Evolutionary conservation across 805 yeast species (phyloP).

Genomic region (Zygosaccharomyces bailii): DNA sequence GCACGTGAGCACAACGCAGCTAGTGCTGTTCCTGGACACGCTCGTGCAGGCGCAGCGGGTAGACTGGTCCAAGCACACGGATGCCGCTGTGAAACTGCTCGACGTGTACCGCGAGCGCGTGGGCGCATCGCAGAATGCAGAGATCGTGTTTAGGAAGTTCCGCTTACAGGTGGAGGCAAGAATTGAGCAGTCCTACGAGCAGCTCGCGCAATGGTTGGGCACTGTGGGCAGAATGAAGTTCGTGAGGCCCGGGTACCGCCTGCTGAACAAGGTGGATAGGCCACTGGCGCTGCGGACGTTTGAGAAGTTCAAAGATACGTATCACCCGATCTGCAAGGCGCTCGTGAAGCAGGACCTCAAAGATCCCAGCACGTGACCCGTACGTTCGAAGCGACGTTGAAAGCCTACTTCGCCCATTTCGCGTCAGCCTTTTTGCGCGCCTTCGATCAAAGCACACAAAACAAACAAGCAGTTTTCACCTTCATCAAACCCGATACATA

Average conservation of each 20-base stretch:
- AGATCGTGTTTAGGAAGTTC: slow-evolving; percentile 76
- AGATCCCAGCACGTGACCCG: slow-evolving; percentile 20
- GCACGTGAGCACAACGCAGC: slow-evolving; percentile 67
- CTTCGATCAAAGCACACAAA: background rate
- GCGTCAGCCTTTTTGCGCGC: slow-evolving; percentile 10
- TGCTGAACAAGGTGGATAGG: slow-evolving; percentile 61
- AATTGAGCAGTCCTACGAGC: slow-evolving; percentile 43
- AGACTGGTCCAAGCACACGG: slow-evolving; percentile 36
- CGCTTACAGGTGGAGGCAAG: slow-evolving; percentile 59
- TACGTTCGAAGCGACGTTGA: too few relatives aligned
- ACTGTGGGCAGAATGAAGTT: slow-evolving; percentile 94
- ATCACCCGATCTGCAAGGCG: slow-evolving; percentile 82
- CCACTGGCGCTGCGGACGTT: slow-evolving; percentile 65
- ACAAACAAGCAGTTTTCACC: slow-evolving; percentile 3
- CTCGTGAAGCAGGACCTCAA: slow-evolving; percentile 83
- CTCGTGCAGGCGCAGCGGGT: slow-evolving; percentile 44
- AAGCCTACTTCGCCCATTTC: too few relatives aligned
- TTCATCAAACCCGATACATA: background rate
- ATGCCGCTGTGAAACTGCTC: slow-evolving; percentile 39
- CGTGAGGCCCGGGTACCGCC: slow-evolving; percentile 79
- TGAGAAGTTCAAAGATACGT: slow-evolving; percentile 51
- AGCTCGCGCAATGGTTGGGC: slow-evolving; percentile 78
- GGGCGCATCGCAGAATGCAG: slow-evolving; percentile 64
- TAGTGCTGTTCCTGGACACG: slow-evolving; percentile 73
- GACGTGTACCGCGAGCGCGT: slow-evolving; percentile 41